Percentiles rank a stretch among this genome's conserved stretches.
These are phyloP conservation scores for Tetracladium setigerum DNA, from an alignment of 495 filamentous ascomycete genomes.

Conservation along the genomic window DNA sequence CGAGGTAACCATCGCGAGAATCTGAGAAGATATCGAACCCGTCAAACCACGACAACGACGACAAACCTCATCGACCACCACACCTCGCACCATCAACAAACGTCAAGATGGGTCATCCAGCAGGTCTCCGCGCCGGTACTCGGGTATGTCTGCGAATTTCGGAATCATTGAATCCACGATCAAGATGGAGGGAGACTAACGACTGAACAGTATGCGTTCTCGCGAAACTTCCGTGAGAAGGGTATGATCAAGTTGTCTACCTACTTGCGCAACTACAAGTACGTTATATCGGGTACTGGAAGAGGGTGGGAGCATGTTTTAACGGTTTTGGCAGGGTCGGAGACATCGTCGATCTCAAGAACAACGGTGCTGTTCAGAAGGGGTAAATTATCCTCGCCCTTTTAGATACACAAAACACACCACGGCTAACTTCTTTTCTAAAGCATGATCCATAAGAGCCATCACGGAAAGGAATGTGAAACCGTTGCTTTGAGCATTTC, in stretches of 20 bases:
- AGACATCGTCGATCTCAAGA: slow-evolving; percentile 94
- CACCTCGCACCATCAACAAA: slow-evolving; percentile 20
- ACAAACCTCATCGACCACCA: slow-evolving; percentile 4
- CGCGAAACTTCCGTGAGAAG: slow-evolving; percentile 85
- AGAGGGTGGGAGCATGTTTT: slow-evolving; percentile 18
- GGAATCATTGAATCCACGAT: too few species aligned
- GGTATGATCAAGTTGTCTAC: slow-evolving; percentile 84
- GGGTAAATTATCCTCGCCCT: slow-evolving; percentile 42
- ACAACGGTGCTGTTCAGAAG: slow-evolving; percentile 97
- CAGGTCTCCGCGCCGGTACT: slow-evolving; percentile 91
- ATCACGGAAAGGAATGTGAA: too few species aligned
- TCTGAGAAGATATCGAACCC: neutral
- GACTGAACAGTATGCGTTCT: slow-evolving; percentile 76
- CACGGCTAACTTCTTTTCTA: too few species aligned
- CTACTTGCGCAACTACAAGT: slow-evolving; percentile 83
- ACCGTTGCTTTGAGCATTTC: too few species aligned
- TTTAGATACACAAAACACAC: neutral
- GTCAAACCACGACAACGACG: slow-evolving; percentile 4
- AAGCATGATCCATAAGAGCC: too few species aligned
- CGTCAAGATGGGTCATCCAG: slow-evolving; percentile 84
- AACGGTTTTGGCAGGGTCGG: slow-evolving; percentile 58
- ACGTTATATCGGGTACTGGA: slow-evolving; percentile 35
- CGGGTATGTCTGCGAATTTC: slow-evolving; percentile 49
- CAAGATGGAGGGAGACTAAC: neutral
- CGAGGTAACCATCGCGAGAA: neutral